Conservation (phyloP, 1,284 basidiomycete species). For the Golubevia pallescens region DNA sequence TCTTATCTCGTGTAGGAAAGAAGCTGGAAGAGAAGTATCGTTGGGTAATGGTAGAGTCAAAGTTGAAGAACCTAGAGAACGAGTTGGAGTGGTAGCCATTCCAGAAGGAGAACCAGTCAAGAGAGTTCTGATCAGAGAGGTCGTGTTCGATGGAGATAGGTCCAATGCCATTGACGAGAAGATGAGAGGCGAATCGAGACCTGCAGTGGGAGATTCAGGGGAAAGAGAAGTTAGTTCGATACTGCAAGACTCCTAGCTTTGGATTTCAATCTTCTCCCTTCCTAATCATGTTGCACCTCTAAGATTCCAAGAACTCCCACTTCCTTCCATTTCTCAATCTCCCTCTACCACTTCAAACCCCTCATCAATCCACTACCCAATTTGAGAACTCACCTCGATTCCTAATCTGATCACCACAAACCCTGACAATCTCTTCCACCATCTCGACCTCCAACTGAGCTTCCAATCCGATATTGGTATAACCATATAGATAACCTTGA, state of each 20-base stretch:
- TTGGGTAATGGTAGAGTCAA: constrained; percentile 8
- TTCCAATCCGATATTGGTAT: constrained; percentile 42
- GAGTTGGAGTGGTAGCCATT: not conserved
- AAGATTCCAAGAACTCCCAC: not conserved
- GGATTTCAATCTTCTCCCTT: not conserved
- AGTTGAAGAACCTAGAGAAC: constrained; percentile 5
- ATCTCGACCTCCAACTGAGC: constrained; percentile 29
- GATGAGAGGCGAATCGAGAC: constrained; percentile 53
- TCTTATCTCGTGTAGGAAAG: constrained; percentile 42
- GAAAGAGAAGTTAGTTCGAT: not conserved
- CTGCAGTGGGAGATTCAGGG: constrained; percentile 7
- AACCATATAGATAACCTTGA: constrained; percentile 30
- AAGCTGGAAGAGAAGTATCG: constrained; percentile 10
- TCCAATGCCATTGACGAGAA: constrained; percentile 60
- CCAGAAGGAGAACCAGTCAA: not conserved
- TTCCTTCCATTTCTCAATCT: not conserved
- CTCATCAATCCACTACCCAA: not conserved
- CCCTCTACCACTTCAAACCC: not conserved
- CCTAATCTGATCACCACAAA: constrained; percentile 42
- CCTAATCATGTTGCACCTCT: no score
- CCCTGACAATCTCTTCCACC: constrained; percentile 30
- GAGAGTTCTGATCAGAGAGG: constrained; percentile 37
- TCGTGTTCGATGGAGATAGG: constrained; percentile 36
- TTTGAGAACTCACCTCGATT: constrained; percentile 22
- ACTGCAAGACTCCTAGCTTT: not conserved